These are phyloP conservation scores for Crithidia expoeki DNA, from an alignment of 208 protist species.

Conservation along the genomic window DNA sequence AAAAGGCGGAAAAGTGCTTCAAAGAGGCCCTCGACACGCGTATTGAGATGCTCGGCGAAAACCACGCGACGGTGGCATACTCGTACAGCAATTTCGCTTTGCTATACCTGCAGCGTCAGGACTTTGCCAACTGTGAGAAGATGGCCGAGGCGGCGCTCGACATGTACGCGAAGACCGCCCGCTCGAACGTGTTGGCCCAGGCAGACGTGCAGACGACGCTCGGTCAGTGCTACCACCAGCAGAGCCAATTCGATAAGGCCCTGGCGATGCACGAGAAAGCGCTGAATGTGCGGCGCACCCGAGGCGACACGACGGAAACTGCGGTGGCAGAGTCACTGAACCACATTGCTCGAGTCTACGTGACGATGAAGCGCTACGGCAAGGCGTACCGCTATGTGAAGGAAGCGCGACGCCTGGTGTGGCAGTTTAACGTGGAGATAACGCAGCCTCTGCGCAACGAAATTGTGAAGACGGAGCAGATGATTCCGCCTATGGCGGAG, in stretches of 20 bases:
- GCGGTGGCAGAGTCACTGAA: constrained; percentile 88
- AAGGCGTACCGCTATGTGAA: constrained; percentile 61
- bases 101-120: constrained; percentile 76
- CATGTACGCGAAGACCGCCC: constrained; percentile 89
- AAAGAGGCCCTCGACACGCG: constrained; percentile 87
- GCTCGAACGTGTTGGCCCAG: constrained; percentile 83
- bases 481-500: constrained; percentile 76
- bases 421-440: constrained; percentile 67
- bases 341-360: constrained; percentile 80
- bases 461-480: constrained; percentile 79
- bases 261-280: constrained; percentile 84
- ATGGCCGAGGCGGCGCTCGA: constrained; percentile 76
- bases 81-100: constrained; percentile 90
- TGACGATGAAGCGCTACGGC: constrained; percentile 71
- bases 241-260: constrained; percentile 59
- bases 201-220: constrained; percentile 87
- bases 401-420: constrained; percentile 81
- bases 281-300: constrained; percentile 84
- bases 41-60: constrained; percentile 88
- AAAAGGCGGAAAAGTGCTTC: constrained; percentile 89
- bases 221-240: constrained; percentile 76
- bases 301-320: constrained; percentile 76
- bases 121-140: constrained; percentile 75
- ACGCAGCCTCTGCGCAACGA: constrained; percentile 75
- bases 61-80: constrained; percentile 89